Base-by-base conservation (phyloP, 2,329 filamentous ascomycete genomes). In the Pseudogymnoascus sp. region DNA sequence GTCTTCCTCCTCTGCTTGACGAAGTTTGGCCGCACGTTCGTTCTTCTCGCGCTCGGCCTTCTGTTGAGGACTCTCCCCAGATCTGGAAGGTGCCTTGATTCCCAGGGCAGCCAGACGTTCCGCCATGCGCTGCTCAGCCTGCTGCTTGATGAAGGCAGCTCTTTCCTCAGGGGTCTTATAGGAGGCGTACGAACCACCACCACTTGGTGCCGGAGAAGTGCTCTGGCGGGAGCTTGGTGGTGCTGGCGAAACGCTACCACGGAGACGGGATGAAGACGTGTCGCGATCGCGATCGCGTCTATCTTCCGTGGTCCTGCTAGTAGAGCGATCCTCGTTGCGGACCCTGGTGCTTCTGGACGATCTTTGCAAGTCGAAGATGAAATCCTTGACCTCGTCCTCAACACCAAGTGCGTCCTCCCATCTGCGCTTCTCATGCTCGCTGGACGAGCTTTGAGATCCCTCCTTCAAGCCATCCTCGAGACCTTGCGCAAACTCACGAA, bases 361-460 rank as follows among this genome's bases (percentile, higher is more conserved):
- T 64, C 93, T 86, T 72, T 97, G 92, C 60, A 99, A 78, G 67
- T 97, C 94, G 71, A 94, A 97, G 72, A 99, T 99, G 74, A 99
- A 97, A 71, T 99, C 94, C 70, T 91, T 90, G 64, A 97, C 89
- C 70, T 96, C 91, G 70, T 99, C 93, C 71, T 99, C 94, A 28
- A 99, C 94, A 28, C 94, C 94, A 37, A 99, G 81, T 8, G 86
- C 94, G 74, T 99, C 94, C 68, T 99, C 91, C 94, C 94, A 99
- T 64, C 94, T 85, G 64, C 94, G 86, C 69, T 85, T 87, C 77
- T 99, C 94, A 71, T 97, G 92, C 74, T 97, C 91, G 64, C 86
- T 90, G 2, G 86, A 84, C 38, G 86, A 87, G 68, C 87, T 89
- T 64, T 88, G 84, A 41, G 80, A 83, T 41, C 87, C 89, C 61